Conservation (phyloP, 1,139 yeast species). For the Magnusiomyces clavatus region DNA sequence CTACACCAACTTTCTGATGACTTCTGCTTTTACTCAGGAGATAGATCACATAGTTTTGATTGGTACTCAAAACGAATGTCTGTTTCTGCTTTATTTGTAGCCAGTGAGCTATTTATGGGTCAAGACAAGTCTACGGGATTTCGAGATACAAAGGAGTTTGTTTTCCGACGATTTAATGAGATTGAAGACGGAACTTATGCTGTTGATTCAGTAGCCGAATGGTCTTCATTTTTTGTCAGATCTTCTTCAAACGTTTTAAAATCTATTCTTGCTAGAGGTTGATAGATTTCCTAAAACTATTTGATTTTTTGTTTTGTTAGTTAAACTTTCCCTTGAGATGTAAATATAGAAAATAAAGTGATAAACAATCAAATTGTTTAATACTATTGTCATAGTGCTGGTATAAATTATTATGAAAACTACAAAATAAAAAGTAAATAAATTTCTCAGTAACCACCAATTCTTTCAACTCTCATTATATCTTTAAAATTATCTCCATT, state of each 20-base stretch:
- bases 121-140: constrained; percentile 58
- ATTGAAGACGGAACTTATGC: constrained; percentile 50
- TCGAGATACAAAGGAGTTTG: constrained; percentile 54
- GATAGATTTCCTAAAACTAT: neutral
- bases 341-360: neutral
- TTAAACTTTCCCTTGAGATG: neutral
- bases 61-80: constrained; percentile 89
- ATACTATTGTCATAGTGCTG: neutral
- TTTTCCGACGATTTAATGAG: constrained; percentile 50
- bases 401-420: neutral
- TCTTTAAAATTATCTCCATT: neutral
- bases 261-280: constrained; percentile 3
- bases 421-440: neutral
- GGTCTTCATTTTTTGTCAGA: constrained; percentile 46
- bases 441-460: too few relatives aligned
- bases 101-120: constrained; percentile 69
- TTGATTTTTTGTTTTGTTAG: neutral
- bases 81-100: constrained; percentile 60
- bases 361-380: neutral
- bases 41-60: constrained; percentile 71
- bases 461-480: neutral
- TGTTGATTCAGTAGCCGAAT: constrained; percentile 61
- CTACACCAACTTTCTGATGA: constrained; percentile 76
- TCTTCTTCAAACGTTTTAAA: constrained; percentile 3
- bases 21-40: constrained; percentile 72